Evolutionary conservation across 495 filamentous ascomycete genomes (phyloP), one percentile per base, ranked within the genome.

Genomic region (Talaromyces thailandensis): DNA sequence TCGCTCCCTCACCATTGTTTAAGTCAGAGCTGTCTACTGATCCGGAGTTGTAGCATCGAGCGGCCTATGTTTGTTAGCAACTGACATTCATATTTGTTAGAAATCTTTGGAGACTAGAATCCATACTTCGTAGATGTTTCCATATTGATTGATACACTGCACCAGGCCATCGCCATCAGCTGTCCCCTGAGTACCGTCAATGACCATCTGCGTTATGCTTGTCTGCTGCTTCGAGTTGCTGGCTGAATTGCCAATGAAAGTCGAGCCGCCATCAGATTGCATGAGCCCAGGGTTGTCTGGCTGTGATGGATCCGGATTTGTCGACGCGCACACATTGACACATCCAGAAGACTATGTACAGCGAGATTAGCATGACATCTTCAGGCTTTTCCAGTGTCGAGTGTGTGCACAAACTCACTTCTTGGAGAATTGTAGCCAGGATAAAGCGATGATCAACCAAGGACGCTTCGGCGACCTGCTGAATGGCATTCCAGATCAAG

Each of bases 1-100:
- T 73, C 6, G 75, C 75, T 14, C 70, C 70, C 32, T 62, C 14
- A 31, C 66, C 68, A 43, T 77, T 63, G 21, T 62, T 65, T 24
- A 77, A 64, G 63, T 77, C 62, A 11, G 40, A 50, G 51, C 62
- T 59, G 62, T 74, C 66, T 14, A 75, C 66, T 21, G 58, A 60
- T 9, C 75, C 74, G 16, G 72, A 74, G 52, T 77, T 77, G 64
- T 76, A 77, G n/a, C 61, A 52, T 60, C 73, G 64, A 21, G 67
- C 60, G 12, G 71, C 58, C 58, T 60, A 23, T 18, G 24, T 8
- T 4, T 25, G 12, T 43, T 45, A 45, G 40, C 2, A 6, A 16
- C 35, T 14, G 32, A 37, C 32, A 37, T 40, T 5, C 14, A 43
- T 23, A n/a, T 74, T 43, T 65, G 56, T 59, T 75, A 72, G 7